phyloP scores from a whole-genome alignment of 176 grass and related monocot species.

The Oryza longistaminata region DNA sequence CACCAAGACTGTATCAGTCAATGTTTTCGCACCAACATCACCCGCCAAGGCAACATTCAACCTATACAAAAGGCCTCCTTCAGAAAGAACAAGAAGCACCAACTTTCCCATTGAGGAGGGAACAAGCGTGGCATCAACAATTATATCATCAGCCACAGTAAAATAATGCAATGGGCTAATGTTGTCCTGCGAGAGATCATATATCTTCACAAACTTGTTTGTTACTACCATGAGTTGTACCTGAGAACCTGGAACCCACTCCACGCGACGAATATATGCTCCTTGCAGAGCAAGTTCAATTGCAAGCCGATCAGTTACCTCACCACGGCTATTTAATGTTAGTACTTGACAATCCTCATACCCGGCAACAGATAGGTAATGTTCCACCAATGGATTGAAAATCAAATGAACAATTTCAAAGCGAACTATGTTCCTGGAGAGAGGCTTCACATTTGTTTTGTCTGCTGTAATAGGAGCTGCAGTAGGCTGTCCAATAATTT shows the following conservation, averaged over 20 bases:
- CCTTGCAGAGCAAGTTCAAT: slow-evolving; percentile 95
- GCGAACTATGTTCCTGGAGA: slow-evolving; percentile 87
- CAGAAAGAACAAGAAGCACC: slow-evolving; percentile 89
- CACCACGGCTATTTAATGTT: slow-evolving; percentile 91
- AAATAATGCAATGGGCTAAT: slow-evolving; percentile 97
- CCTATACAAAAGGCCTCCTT: slow-evolving; percentile 77
- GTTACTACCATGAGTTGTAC: slow-evolving; percentile 95
- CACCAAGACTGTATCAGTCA: slow-evolving; percentile 70
- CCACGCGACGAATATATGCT: slow-evolving; percentile 80
- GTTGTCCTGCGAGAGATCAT: slow-evolving; percentile 94
- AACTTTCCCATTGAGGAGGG: slow-evolving; percentile 87
- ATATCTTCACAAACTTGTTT: slow-evolving; percentile 98
- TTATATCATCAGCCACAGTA: slow-evolving; percentile 79
- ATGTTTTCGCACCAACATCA: slow-evolving; percentile 78
- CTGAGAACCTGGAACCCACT: slow-evolving; percentile 96
- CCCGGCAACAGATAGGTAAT: slow-evolving; percentile 89
- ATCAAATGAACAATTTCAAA: slow-evolving; percentile 97
- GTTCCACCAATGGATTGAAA: slow-evolving; percentile 81
- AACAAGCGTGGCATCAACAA: slow-evolving; percentile 79
- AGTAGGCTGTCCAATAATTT: slow-evolving; percentile 93
- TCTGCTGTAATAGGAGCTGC: slow-evolving; percentile 76
- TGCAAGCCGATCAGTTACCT: slow-evolving; percentile 91
- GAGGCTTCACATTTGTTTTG: slow-evolving; percentile 96
- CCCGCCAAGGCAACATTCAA: slow-evolving; percentile 81
- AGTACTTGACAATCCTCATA: slow-evolving; percentile 95